Conservation (phyloP, 225 moss, liverwort and hornwort genomes). For the Asterella californica region DNA sequence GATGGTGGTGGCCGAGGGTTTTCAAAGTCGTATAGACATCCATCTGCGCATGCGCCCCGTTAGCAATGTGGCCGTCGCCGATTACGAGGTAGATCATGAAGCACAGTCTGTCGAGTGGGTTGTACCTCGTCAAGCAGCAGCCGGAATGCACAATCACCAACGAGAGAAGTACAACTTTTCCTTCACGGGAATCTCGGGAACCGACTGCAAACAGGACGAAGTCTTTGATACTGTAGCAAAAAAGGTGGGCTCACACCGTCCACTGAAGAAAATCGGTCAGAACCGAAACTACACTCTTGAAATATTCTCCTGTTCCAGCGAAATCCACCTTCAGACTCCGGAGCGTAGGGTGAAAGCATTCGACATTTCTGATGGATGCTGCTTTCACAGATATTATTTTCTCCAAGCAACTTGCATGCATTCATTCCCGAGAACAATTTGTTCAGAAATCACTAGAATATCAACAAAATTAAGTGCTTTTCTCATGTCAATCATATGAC, state of each 20-base stretch:
- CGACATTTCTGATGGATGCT: background rate
- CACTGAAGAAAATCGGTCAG: background rate
- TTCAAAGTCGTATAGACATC: slow-evolving; percentile 32
- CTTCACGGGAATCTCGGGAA: slow-evolving; percentile 29
- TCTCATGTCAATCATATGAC: background rate
- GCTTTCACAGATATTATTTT: background rate
- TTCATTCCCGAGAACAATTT: background rate
- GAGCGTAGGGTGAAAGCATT: background rate
- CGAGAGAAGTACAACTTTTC: slow-evolving; percentile 37
- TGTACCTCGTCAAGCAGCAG: slow-evolving; percentile 25
- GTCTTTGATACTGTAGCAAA: slow-evolving; percentile 35
- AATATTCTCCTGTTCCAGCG: background rate
- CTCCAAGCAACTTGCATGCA: background rate
- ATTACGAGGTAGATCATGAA: slow-evolving; percentile 34
- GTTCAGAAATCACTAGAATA: background rate
- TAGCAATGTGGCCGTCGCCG: slow-evolving; percentile 8
- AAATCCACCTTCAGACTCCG: background rate
- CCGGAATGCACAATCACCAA: slow-evolving; percentile 39
- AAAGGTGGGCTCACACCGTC: slow-evolving; percentile 22
- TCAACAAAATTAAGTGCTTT: background rate
- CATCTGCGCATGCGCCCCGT: slow-evolving; percentile 34
- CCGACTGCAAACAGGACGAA: slow-evolving; percentile 33
- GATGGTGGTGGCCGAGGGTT: slow-evolving; percentile 23
- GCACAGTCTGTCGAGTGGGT: slow-evolving; percentile 27
- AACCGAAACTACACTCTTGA: background rate